Percentiles rank a stretch among this genome's conserved stretches.
Evolutionary conservation across 129 eudicot genomes (phyloP).

Genomic region (Dittrichia graveolens): DNA sequence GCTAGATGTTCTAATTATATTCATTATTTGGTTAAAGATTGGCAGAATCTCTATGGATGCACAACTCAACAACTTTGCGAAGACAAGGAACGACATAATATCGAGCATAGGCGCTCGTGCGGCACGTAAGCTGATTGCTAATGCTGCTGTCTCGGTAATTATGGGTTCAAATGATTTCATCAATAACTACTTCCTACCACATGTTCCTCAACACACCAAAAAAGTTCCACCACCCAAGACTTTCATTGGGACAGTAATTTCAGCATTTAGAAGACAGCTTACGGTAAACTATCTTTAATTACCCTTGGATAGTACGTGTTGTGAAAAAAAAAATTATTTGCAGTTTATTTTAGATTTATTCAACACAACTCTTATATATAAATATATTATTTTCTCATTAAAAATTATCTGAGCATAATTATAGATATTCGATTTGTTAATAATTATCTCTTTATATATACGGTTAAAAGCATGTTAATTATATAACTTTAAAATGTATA

Average conservation of each 20-base stretch:
- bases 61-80: conserved; percentile 71
- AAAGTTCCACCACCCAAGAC: conserved; percentile 33
- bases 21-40: conserved; percentile 34
- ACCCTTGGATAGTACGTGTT: too few relatives aligned
- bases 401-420: too few relatives aligned
- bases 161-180: conserved; percentile 81
- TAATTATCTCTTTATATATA: too few relatives aligned
- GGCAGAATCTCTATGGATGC: conserved; percentile 74
- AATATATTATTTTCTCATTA: too few relatives aligned
- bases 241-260: conserved; percentile 52
- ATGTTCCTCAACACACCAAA: conserved; percentile 16
- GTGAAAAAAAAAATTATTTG: too few relatives aligned
- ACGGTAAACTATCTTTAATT: too few relatives aligned
- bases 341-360: too few relatives aligned
- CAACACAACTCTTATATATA: too few relatives aligned
- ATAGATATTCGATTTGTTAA: too few relatives aligned
- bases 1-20: too few relatives aligned
- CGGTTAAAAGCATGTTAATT: too few relatives aligned
- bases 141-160: conserved; percentile 58
- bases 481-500: too few relatives aligned
- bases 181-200: conserved; percentile 61
- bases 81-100: conserved; percentile 60
- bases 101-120: conserved; percentile 48
- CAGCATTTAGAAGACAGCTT: conserved; percentile 26
- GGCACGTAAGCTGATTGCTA: conserved; percentile 44